Evolutionary conservation across 257 asterid genomes (phyloP), one percentile per base, ranked within the genome.

Genomic region (Haberlea rhodopensis): DNA sequence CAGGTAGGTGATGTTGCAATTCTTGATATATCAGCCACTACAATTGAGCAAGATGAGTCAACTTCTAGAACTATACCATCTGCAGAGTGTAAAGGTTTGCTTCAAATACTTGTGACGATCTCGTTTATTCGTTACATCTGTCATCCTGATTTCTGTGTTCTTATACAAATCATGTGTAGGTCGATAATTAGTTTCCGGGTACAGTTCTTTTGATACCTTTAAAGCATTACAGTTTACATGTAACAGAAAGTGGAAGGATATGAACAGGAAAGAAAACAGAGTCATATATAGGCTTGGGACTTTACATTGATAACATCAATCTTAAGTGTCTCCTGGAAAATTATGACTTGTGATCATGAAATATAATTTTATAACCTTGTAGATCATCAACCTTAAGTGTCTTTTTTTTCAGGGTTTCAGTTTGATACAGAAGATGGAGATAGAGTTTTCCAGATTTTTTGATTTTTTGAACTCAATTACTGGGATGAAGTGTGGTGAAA

Each of bases 351-450:
- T 27, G 21, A 22, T 27, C 21, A 10, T 57, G 45, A 18, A 25
- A 57, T 27, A 5, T 34, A 16, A 6, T 57, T 26, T 57, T 6
- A n/a, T n/a, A 28, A 56, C 40, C 8, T 25, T 25, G 46, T 31
- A 15, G 61, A 24, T 13, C 46, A 37, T n/a, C n/a, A n/a, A n/a
- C n/a, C n/a, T n/a, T n/a, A n/a, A n/a, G n/a, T n/a, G n/a, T n/a
- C n/a, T n/a, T n/a, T n/a, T n/a, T n/a, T n/a, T 65, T 45, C 91
- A 92, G 96, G 95, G 72, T 92, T 92, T 71, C 95, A 83, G 70
- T 89, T 92, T 73, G 99, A 89, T 76, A 85, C 99, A 11, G 99
- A 92, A 75, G 95, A 92, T 70, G 99, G 87, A 56, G 85, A 87
- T 71, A 83, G 68, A 70, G 90, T 92, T 56, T 92, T 72, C 95